Evolutionary conservation across 2,329 filamentous ascomycete genomes (phyloP).

Genomic region (Xylaria sp.): DNA sequence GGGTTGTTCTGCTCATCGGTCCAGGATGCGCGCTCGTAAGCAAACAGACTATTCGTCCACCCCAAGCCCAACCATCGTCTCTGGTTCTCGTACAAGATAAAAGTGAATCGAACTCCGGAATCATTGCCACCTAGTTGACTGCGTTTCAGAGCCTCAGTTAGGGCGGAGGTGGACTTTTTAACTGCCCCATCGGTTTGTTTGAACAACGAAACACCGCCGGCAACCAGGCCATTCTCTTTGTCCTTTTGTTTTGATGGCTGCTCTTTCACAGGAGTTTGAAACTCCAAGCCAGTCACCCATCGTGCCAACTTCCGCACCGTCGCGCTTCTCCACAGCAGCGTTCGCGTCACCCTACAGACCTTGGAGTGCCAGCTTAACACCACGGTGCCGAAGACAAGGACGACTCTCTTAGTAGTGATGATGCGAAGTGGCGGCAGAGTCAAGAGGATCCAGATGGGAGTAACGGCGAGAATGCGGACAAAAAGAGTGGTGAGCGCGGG

Average conservation of each 20-base stretch:
- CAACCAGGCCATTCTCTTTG: slow-evolving; percentile 20
- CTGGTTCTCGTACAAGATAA: slow-evolving; percentile 95
- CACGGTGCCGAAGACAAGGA: slow-evolving; percentile 81
- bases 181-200: slow-evolving; percentile 36
- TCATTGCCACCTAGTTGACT: slow-evolving; percentile 46
- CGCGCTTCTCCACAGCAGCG: slow-evolving; percentile 84
- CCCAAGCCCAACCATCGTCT: slow-evolving; percentile 90
- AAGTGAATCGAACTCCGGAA: slow-evolving; percentile 88
- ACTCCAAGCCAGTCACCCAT: slow-evolving; percentile 74
- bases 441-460: slow-evolving; percentile 79
- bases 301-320: slow-evolving; percentile 63
- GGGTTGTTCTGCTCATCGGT: slow-evolving; percentile 91
- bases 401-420: slow-evolving; percentile 77
- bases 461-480: slow-evolving; percentile 79
- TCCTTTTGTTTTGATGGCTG: slow-evolving; percentile 29
- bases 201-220: slow-evolving; percentile 16
- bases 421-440: slow-evolving; percentile 78
- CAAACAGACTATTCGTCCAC: slow-evolving; percentile 87
- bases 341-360: slow-evolving; percentile 75
- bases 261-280: slow-evolving; percentile 47
- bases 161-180: slow-evolving; percentile 30
- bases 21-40: slow-evolving; percentile 86
- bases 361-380: slow-evolving; percentile 88
- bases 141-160: slow-evolving; percentile 33
- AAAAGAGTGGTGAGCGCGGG: slow-evolving; percentile 87